Percentiles rank a stretch among this genome's conserved stretches.
phyloP scores from a whole-genome alignment of 2,329 filamentous ascomycete species.

The Diaporthe sp. region DNA sequence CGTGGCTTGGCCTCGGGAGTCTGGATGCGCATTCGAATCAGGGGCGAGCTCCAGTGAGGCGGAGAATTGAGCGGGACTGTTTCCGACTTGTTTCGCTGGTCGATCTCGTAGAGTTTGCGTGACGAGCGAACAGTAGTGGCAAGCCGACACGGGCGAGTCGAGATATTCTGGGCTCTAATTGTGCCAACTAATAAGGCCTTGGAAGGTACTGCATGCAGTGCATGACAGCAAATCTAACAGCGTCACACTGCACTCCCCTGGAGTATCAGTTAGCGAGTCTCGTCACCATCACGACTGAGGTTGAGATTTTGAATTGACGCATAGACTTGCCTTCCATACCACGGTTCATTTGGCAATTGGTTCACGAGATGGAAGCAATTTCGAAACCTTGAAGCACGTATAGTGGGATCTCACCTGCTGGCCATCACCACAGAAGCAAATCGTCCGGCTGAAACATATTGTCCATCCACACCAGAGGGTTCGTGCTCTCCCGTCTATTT shows the following conservation, averaged over 20 bases:
- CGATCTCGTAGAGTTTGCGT: conserved; percentile 25
- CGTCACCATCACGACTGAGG: neutral
- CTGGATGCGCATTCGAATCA: conserved; percentile 20
- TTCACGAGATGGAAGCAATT: neutral
- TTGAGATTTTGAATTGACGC: neutral
- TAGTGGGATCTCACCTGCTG: neutral
- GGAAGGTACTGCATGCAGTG: neutral
- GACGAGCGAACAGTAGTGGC: conserved; percentile 7
- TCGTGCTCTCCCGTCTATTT: neutral
- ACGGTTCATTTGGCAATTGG: neutral
- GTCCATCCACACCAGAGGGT: conserved; percentile 1
- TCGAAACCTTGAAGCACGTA: neutral
- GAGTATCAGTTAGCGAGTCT: neutral
- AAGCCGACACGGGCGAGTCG: conserved; percentile 11
- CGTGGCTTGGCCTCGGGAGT: neutral
- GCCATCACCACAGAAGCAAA: neutral
- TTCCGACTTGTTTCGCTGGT: conserved; percentile 34
- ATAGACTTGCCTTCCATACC: neutral
- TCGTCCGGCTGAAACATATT: neutral
- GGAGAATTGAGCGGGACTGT: conserved; percentile 20
- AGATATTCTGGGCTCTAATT: conserved; percentile 42
- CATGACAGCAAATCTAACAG: neutral
- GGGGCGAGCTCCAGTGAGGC: conserved; percentile 20
- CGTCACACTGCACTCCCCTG: neutral
- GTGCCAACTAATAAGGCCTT: neutral